Evolutionary conservation across 2,329 filamentous ascomycete species (phyloP), one percentile per base, ranked within the genome.

Genomic region (Neonectria sp.): DNA sequence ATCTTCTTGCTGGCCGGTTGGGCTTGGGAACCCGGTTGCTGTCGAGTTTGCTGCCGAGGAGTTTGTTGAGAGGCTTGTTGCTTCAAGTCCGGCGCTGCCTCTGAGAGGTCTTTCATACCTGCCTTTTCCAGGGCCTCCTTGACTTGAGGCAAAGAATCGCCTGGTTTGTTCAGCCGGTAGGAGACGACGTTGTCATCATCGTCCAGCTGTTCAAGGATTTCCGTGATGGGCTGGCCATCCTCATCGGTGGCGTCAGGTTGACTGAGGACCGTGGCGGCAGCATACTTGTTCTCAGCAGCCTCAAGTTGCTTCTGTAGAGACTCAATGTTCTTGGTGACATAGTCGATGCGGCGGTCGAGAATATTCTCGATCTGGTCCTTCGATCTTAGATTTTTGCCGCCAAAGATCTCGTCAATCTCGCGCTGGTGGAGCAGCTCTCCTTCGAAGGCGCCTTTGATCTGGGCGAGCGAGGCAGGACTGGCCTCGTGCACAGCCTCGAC

Each of bases 131-230:
- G 82, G 1, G 91, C 89, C 57, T 95, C 90, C 17, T 93, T 79
- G 4, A 98, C 84, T 71, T 93, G 88, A 9, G 90, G 85, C 21
- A 92, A 88, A 15, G 87, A 84, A 59, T 92, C 89, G 7, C 91
- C 92, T 0, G 94, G 92, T n/a, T 83, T 88, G 43, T 90, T 89
- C 33, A 92, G 82, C 62, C 84, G 88, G 73, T 88, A 90, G 0
- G 89, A 93, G 56, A 97, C 81, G 4, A 98, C 88, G 75, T 97
- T 96, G 63, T 91, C 96, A 12, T 97, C 89, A 9, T 98, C 95
- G 76, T 98, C 96, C 27, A 98, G 85, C 82, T 97, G 90, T 81
- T 99, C 96, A 61, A 94, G 86, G 71, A 99, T 98, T 75, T 98
- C 96, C 35, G 93, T 95, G 65, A 98, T 88, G 0, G 95, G 93